Percentiles rank a stretch among this genome's conserved stretches.
These are phyloP conservation scores for Monosporascus sp. DNA, from an alignment of 2,329 filamentous ascomycete genomes.

Conservation along the genomic window DNA sequence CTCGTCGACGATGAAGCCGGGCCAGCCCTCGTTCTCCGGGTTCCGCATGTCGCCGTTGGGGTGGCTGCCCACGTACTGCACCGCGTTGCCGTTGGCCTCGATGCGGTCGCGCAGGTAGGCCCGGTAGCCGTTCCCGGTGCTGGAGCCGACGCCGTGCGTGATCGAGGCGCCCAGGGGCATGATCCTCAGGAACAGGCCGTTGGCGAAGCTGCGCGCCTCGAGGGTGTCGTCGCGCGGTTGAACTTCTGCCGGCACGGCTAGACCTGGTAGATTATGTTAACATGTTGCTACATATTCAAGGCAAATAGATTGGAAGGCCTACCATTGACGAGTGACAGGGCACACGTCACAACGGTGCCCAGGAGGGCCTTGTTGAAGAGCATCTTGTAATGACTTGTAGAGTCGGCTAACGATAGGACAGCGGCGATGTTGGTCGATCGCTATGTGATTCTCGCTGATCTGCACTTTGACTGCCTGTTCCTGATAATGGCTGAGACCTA, in stretches of 20 bases:
- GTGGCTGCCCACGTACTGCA: constrained; percentile 25
- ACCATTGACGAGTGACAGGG: neutral
- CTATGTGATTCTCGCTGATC: neutral
- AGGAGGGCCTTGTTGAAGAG: neutral
- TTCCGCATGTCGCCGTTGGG: constrained; percentile 19
- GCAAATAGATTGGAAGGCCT: neutral
- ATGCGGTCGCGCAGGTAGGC: constrained; percentile 24
- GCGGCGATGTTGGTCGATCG: neutral
- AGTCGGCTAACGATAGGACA: neutral
- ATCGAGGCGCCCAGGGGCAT: constrained; percentile 23
- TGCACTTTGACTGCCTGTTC: no score
- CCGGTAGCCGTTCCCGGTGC: constrained; percentile 16
- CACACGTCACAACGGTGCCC: neutral
- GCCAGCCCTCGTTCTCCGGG: constrained; percentile 22
- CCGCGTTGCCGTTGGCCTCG: constrained; percentile 10
- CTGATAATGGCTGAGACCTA: no score
- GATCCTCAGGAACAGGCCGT: constrained; percentile 16
- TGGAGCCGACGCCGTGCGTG: constrained; percentile 17
- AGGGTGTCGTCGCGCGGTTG: neutral
- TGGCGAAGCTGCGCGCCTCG: constrained; percentile 2
- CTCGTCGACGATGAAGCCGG: constrained; percentile 20
- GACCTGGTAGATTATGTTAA: neutral
- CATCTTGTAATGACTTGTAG: neutral
- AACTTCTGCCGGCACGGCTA: neutral
- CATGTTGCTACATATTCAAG: neutral